Evolutionary conservation across 2,329 filamentous ascomycete genomes (phyloP), one percentile per base, ranked within the genome.

Genomic region (Nemania sp.): DNA sequence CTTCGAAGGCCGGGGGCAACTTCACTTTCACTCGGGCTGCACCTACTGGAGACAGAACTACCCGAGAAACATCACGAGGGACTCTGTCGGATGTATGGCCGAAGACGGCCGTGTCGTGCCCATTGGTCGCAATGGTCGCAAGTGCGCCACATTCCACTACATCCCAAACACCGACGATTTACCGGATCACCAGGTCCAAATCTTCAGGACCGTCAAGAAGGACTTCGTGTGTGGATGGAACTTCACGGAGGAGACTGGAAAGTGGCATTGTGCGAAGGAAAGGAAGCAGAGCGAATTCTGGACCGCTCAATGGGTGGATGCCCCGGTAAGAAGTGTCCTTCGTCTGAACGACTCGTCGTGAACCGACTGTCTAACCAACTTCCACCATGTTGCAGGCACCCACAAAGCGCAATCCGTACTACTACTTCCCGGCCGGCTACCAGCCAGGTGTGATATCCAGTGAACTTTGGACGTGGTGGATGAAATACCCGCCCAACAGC

Each of bases 21-120:
- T 55, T 10, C n/a, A 40, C 20, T 11, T 55, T 9, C 53, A 32
- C 45, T n/a, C 53, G 1, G 53, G 53, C 45, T 55, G 53, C 53
- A 55, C 43, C n/a, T 49, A 42, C 17, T 56, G 54, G 54, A 48
- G 54, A 25, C 54, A 56, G 25, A 43, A 43, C 25, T 56, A 56
- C 17, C 54, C 54, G 17, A 42, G 54, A 12, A 15, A 50, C 32
- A 39, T 56, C 54, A 29, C 45, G 2, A 34, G 6, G 2, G 45
- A 49, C 15, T 11, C 37, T 32, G 25, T 56, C 29, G 45, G 54
- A 20, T 56, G 54, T 43, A 10, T 56, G 21, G 49, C 49, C 11
- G 17, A 50, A 2, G 45, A 43, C 37, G 54, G 54, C 9, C 45
- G n/a, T 1, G n/a, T 50, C 67, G 54, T 56, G 9, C 45, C 54